Percentiles rank a stretch among this genome's conserved stretches.
Conservation (phyloP, 1,284 basidiomycete species). For the Heimioporus retisporus region DNA sequence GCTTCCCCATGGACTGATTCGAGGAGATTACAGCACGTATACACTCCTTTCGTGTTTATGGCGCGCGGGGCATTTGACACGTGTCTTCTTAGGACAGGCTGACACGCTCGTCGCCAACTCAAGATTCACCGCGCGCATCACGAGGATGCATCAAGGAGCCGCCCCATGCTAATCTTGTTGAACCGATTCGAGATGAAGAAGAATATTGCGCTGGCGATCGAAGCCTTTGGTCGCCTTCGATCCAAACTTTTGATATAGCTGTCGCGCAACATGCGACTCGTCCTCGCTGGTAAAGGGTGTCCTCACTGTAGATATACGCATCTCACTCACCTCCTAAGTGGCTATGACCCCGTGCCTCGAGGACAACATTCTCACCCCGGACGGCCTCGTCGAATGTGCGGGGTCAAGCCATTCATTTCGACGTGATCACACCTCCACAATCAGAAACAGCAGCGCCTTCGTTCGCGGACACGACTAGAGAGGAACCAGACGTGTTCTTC, state of each 20-base stretch:
- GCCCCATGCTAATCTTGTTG: conserved; percentile 87
- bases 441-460: conserved; percentile 50
- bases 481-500: conserved; percentile 77
- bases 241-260: conserved; percentile 24
- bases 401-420: conserved; percentile 60
- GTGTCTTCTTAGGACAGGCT: conserved; percentile 69
- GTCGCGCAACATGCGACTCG: conserved; percentile 61
- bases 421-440: conserved; percentile 57
- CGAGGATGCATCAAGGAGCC: conserved; percentile 65
- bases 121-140: conserved; percentile 87
- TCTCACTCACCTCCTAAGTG: conserved; percentile 53
- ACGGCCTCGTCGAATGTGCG: conserved; percentile 66
- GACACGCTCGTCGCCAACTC: conserved; percentile 96
- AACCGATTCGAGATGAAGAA: conserved; percentile 99
- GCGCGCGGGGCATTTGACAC: conserved; percentile 1
- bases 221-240: conserved; percentile 74
- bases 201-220: conserved; percentile 86
- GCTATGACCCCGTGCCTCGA: conserved; percentile 78
- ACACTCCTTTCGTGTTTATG: conserved; percentile 37
- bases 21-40: conserved; percentile 93
- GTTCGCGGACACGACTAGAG: conserved; percentile 44
- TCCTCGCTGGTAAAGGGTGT: conserved; percentile 74
- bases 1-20: conserved; percentile 90
- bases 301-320: background rate
- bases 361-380: conserved; percentile 78